Conservation (phyloP, 768 basidiomycete species). For the Xerocomellus chrysenteron region DNA sequence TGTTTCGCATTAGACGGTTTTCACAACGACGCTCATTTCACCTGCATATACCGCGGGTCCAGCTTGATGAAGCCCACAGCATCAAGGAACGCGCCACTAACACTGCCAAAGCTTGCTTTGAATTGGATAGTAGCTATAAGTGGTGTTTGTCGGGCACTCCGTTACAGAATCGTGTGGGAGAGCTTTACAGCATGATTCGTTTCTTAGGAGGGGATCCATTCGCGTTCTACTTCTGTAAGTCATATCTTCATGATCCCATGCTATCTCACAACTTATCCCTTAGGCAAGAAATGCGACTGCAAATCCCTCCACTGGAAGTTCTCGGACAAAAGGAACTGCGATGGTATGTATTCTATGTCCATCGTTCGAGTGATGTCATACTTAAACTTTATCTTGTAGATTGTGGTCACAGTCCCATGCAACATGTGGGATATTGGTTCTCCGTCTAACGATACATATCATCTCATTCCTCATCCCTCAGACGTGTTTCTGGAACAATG, state of each 20-base stretch:
- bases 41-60: background rate
- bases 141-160: slow-evolving; percentile 99
- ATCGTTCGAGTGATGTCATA: background rate
- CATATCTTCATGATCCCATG: background rate
- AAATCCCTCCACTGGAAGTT: slow-evolving; percentile 97
- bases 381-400: slow-evolving; percentile 41
- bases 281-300: slow-evolving; percentile 89
- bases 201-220: slow-evolving; percentile 94
- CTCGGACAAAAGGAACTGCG: slow-evolving; percentile 76
- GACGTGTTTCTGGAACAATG: slow-evolving; percentile 97
- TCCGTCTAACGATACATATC: background rate
- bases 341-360: slow-evolving; percentile 50
- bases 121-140: slow-evolving; percentile 71
- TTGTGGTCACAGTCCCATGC: slow-evolving; percentile 84
- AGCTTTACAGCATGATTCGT: slow-evolving; percentile 90
- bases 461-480: slow-evolving; percentile 28
- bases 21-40: background rate
- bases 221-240: slow-evolving; percentile 86
- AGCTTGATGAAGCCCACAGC: slow-evolving; percentile 97
- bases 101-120: slow-evolving; percentile 96
- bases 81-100: slow-evolving; percentile 95
- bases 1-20: slow-evolving; percentile 24
- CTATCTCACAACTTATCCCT: background rate
- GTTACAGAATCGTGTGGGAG: slow-evolving; percentile 97
- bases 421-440: slow-evolving; percentile 51